These are phyloP conservation scores for Phoenix roebelenii DNA, from an alignment of 176 grass and related monocot species.

Conservation along the genomic window DNA sequence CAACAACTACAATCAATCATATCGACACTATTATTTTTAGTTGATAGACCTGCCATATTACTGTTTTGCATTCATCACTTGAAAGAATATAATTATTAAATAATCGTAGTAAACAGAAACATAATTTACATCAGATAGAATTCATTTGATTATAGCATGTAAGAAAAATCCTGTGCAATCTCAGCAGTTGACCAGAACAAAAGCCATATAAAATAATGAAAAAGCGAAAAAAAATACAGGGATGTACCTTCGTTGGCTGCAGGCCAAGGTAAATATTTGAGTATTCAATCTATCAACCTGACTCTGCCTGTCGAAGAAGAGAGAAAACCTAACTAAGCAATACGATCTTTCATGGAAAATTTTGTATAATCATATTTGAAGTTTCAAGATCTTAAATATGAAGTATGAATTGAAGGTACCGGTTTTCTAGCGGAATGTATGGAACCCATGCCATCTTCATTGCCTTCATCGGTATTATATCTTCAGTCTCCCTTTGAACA, in stretches of 20 bases:
- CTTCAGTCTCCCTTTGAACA: slow-evolving; percentile 83
- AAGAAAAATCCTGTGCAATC: no score
- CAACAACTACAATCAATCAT: no score
- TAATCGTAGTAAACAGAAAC: no score
- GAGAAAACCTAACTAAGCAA: slow-evolving; percentile 1
- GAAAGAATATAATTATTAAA: no score
- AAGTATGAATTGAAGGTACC: slow-evolving; percentile 26
- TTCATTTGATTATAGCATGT: no score
- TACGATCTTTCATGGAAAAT: no score
- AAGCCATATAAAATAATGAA: background rate
- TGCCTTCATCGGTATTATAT: slow-evolving; percentile 77
- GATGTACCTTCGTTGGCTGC: slow-evolving; percentile 72
- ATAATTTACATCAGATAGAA: no score
- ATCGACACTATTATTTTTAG: no score
- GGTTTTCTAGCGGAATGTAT: slow-evolving; percentile 72
- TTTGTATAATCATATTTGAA: background rate
- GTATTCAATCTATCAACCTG: slow-evolving; percentile 59
- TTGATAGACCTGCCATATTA: no score
- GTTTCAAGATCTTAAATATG: background rate
- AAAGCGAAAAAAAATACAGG: slow-evolving; percentile 5
- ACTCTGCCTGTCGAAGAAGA: slow-evolving; percentile 37
- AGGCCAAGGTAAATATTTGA: slow-evolving; percentile 81
- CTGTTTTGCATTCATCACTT: no score
- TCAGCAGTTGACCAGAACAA: background rate
- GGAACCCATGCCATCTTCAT: slow-evolving; percentile 99